phyloP scores from a whole-genome alignment of 2,329 filamentous ascomycete species.

The Cladosporium sp. region DNA sequence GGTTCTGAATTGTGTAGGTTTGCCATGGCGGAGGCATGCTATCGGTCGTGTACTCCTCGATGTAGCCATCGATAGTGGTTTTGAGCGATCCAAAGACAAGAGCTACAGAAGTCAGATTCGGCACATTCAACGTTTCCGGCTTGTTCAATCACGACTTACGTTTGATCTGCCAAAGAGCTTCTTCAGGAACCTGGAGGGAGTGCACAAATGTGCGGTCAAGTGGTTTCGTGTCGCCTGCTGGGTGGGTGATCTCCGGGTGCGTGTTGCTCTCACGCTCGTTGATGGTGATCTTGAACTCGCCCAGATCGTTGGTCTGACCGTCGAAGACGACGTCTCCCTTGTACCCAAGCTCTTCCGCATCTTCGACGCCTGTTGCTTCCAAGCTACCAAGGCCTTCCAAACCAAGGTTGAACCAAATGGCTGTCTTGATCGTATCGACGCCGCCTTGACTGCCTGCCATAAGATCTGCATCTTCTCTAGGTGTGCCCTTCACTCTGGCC shows the following conservation, averaged over 20 bases:
- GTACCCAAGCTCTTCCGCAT: slow-evolving; percentile 53
- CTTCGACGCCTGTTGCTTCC: slow-evolving; percentile 52
- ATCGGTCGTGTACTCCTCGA: slow-evolving; percentile 58
- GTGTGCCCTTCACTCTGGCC: slow-evolving; percentile 76
- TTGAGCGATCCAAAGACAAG: slow-evolving; percentile 62
- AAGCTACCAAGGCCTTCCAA: slow-evolving; percentile 72
- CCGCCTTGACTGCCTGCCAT: slow-evolving; percentile 20
- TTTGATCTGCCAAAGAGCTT: slow-evolving; percentile 81
- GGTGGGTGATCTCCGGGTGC: slow-evolving; percentile 56
- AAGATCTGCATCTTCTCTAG: slow-evolving; percentile 62
- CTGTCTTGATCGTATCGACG: slow-evolving; percentile 60
- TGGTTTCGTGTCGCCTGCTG: slow-evolving; percentile 63
- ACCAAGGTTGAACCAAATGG: slow-evolving; percentile 75
- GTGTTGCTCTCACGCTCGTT: slow-evolving; percentile 66
- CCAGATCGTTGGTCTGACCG: slow-evolving; percentile 68
- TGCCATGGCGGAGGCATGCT: slow-evolving; percentile 78
- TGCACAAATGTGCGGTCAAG: slow-evolving; percentile 72
- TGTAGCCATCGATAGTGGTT: slow-evolving; percentile 55
- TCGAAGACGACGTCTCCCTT: slow-evolving; percentile 62
- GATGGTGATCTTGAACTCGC: slow-evolving; percentile 73
- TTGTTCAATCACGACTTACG: slow-evolving; percentile 35
- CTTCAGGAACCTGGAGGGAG: slow-evolving; percentile 62
- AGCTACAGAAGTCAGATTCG: slow-evolving; percentile 39
- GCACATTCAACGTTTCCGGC: not conserved
- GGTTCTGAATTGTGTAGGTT: slow-evolving; percentile 72